Evolutionary conservation across 2,329 filamentous ascomycete species (phyloP), one percentile per base, ranked within the genome.

Genomic region (Sporothrix inflata): DNA sequence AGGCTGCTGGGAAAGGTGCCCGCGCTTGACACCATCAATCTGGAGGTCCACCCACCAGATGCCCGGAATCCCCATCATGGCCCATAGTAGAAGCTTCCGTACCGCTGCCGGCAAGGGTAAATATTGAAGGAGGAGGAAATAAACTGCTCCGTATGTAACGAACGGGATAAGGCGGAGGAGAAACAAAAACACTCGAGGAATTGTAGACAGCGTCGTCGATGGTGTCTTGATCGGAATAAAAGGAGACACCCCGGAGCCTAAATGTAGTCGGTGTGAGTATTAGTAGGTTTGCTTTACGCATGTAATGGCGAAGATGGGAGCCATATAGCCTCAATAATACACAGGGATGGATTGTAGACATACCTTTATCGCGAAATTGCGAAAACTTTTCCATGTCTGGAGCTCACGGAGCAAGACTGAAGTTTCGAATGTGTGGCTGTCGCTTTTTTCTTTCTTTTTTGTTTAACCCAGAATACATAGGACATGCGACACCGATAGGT

Each of bases 21-120:
- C 96, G 83, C 94, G 93, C 82, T 93, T 94, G 70, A 99, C 96
- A 73, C 95, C 95, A 80, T 99, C 96, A 76, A 99, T 93, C 81
- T 98, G 95, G n/a, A 99, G 85, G 82, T 99, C 96, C 72, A 98
- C 91, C 95, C 95, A 98, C 94, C 94, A 98, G 72, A 99, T 93
- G 38, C 96, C 95, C 0, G 94, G 94, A 73, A 97, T 92, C 49
- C 90, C 92, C 76, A 99, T 88, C 75, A 98, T 88, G 74, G 90
- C 88, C 95, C 96, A 98, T 70, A 98, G 84, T 66, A 94, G 89
- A 14, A 92, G 89, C 83, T 98, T 98, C 78, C 94, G 94, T 57
- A 90, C 78, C 73, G 85, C 80, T 42, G 84, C 81, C 16, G 87
- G 87, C 24, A 89, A 79, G 3, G 74, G 94, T 16, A 97, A 87